These are phyloP conservation scores for Syzygium aromaticum DNA, from an alignment of 345 rosid species.

Conservation along the genomic window DNA sequence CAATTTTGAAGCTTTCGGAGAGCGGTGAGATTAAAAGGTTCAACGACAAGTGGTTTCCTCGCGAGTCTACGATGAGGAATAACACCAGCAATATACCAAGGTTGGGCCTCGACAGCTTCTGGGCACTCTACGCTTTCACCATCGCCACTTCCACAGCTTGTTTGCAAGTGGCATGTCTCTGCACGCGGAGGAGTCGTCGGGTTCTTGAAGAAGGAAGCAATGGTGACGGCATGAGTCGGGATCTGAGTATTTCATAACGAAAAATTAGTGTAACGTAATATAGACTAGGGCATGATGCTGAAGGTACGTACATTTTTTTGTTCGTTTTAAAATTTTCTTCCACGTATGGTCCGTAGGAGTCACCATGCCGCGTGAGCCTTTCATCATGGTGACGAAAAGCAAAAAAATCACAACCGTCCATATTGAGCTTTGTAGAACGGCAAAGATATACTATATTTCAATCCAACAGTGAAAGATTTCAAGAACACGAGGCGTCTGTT, in stretches of 20 bases:
- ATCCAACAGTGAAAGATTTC: too few species aligned
- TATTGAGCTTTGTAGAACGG: too few species aligned
- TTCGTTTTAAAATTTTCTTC: too few species aligned
- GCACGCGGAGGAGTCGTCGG: background rate
- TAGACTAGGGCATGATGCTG: background rate
- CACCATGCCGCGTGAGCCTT: too few species aligned
- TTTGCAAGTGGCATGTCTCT: conserved; percentile 4
- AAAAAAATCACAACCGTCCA: too few species aligned
- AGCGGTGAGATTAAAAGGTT: conserved; percentile 8
- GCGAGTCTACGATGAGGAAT: conserved; percentile 9
- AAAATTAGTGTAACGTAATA: background rate
- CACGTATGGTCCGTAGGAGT: too few species aligned
- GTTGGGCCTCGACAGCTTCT: conserved; percentile 27
- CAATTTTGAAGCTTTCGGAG: conserved; percentile 30
- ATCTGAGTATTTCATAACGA: background rate
- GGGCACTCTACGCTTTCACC: conserved; percentile 25
- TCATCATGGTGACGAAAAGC: too few species aligned
- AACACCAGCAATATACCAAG: conserved; percentile 1
- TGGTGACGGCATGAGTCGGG: background rate
- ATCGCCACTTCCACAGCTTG: conserved; percentile 27
- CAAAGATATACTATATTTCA: too few species aligned
- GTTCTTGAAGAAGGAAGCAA: background rate
- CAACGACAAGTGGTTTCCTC: conserved; percentile 25
- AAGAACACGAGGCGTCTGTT: too few species aligned
- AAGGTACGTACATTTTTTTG: background rate